Conservation (phyloP, 129 eudicot genomes). For the Erigeron canadensis region DNA sequence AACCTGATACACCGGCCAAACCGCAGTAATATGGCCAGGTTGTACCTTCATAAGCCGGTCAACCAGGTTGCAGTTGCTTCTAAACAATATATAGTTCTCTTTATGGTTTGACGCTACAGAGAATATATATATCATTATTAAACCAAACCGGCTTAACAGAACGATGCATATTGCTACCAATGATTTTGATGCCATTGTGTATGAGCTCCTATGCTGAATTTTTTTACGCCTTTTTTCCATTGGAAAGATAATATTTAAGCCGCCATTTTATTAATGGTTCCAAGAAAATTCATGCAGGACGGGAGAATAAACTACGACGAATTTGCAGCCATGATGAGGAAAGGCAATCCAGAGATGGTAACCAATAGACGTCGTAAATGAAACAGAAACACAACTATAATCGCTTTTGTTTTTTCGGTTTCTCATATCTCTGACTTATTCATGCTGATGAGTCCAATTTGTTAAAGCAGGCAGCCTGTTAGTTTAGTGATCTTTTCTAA, state of each 20-base stretch:
- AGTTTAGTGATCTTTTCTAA: not conserved
- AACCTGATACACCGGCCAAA: not conserved
- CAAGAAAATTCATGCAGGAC: conserved; percentile 53
- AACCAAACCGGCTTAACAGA: too few species aligned
- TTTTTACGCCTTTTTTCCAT: not conserved
- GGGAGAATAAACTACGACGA: conserved; percentile 90
- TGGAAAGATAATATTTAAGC: not conserved
- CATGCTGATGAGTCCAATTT: conserved; percentile 10
- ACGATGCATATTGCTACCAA: not conserved
- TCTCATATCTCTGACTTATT: not conserved
- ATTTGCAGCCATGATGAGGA: conserved; percentile 94
- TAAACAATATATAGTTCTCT: not conserved
- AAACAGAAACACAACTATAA: conserved; percentile 1
- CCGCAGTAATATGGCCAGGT: not conserved
- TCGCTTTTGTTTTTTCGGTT: conserved; percentile 1
- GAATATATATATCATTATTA: not conserved
- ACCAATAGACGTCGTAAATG: conserved; percentile 67
- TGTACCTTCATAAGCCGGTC: not conserved
- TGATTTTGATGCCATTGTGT: not conserved
- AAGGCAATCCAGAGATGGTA: conserved; percentile 71
- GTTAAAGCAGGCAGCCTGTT: not conserved
- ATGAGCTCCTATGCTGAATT: not conserved
- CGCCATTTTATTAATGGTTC: not conserved
- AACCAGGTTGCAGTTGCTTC: not conserved
- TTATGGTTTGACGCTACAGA: not conserved